These are phyloP conservation scores for Fagopyrum homotropicum DNA, from an alignment of 148 eudicot species.

Conservation along the genomic window DNA sequence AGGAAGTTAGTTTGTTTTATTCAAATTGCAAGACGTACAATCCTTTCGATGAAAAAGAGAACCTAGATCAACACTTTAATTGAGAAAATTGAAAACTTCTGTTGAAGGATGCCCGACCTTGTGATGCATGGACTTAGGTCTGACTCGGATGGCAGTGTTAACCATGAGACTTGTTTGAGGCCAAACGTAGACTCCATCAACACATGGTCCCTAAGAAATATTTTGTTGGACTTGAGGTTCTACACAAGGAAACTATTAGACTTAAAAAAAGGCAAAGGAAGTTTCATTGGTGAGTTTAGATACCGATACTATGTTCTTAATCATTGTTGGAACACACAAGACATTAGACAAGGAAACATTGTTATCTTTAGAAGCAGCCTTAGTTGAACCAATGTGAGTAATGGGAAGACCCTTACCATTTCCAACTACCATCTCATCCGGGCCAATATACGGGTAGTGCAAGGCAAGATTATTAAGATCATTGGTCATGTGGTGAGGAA, in stretches of 20 bases:
- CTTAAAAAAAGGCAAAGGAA: neutral
- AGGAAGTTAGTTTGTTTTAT: neutral
- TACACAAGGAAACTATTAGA: neutral
- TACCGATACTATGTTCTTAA: neutral
- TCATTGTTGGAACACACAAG: neutral
- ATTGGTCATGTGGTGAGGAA: neutral
- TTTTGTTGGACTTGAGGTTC: neutral
- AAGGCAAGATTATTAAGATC: neutral
- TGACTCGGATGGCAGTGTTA: neutral
- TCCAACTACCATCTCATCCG: neutral
- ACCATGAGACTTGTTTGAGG: neutral
- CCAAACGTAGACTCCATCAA: neutral
- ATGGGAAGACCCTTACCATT: neutral
- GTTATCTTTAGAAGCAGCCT: no score
- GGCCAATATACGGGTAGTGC: neutral
- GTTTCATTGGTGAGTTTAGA: neutral
- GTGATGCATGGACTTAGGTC: neutral
- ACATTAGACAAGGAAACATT: neutral
- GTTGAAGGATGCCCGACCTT: neutral
- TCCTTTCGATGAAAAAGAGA: neutral
- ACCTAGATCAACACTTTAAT: no score
- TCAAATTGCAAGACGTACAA: neutral
- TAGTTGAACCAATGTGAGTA: neutral
- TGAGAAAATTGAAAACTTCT: no score
- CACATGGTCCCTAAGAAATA: neutral